Percentiles rank a stretch among this genome's conserved stretches.
Evolutionary conservation across 1,284 basidiomycete species (phyloP).

Genomic region (Volvariella volvacea): DNA sequence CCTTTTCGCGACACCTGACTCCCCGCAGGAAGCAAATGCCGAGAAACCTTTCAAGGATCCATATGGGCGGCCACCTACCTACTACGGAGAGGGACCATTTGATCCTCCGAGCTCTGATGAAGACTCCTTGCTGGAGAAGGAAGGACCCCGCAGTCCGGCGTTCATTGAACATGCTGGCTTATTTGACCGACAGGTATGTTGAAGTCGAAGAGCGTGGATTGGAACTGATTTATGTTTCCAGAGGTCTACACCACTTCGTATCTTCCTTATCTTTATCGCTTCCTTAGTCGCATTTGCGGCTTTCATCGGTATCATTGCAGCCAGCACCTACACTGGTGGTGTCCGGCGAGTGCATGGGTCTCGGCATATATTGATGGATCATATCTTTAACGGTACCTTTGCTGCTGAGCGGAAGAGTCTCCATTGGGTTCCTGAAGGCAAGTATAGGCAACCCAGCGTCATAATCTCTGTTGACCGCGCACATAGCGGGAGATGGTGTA

Average conservation of each 20-base stretch:
- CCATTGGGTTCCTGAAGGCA: constrained; percentile 86
- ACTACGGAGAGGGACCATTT: constrained; percentile 68
- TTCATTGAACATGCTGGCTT: constrained; percentile 24
- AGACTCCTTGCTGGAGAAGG: constrained; percentile 40
- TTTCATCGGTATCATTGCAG: constrained; percentile 67
- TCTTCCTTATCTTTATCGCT: constrained; percentile 46
- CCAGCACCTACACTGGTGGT: constrained; percentile 54
- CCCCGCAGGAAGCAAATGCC: background rate
- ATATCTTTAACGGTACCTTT: constrained; percentile 89
- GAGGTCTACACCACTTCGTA: constrained; percentile 36
- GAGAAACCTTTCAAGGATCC: background rate
- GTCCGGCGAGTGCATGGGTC: constrained; percentile 46
- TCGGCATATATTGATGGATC: constrained; percentile 76
- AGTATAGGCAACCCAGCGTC: background rate
- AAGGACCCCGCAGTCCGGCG: constrained; percentile 12
- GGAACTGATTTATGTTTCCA: constrained; percentile 13
- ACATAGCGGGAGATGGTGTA: constrained; percentile 81
- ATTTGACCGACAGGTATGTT: constrained; percentile 11
- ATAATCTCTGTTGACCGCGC: background rate
- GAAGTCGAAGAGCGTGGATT: background rate
- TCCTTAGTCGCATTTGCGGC: constrained; percentile 49
- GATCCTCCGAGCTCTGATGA: constrained; percentile 69
- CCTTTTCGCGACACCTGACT: background rate
- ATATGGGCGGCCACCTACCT: constrained; percentile 33
- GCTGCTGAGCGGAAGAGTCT: constrained; percentile 36